A percentile compares a stretch with the other conserved stretches of the same genome.
phyloP scores from a whole-genome alignment of 2,329 filamentous ascomycete species.

The Fusarium transvaalense region DNA sequence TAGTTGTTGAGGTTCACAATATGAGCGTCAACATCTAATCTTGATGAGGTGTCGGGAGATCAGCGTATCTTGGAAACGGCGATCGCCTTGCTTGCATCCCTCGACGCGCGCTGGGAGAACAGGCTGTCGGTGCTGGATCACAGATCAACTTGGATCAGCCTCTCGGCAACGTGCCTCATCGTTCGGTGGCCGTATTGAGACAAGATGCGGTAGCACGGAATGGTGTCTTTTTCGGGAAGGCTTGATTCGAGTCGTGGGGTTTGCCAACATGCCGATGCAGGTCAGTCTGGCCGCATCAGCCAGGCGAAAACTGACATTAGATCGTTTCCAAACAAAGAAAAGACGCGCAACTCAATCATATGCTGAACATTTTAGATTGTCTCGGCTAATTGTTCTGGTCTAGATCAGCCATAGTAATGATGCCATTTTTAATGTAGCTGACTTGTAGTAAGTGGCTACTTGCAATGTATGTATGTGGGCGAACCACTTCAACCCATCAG shows the following conservation, averaged over 20 bases:
- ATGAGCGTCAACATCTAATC: background rate
- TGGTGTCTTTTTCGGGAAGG: conserved; percentile 8
- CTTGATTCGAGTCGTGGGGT: background rate
- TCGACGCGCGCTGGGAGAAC: conserved; percentile 13
- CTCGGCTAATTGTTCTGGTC: conserved; percentile 1
- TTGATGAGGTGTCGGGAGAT: background rate
- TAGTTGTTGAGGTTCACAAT: background rate
- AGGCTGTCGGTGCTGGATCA: conserved; percentile 6
- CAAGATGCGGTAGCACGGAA: conserved; percentile 14
- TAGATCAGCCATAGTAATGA: background rate
- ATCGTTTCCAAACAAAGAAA: conserved; percentile 4
- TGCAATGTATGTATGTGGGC: conserved; percentile 13
- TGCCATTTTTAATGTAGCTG: conserved; percentile 9
- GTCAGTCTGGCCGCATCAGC: conserved; percentile 20
- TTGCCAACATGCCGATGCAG: conserved; percentile 13
- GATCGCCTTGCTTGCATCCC: conserved; percentile 20
- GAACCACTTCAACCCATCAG: conserved; percentile 24
- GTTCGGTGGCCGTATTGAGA: conserved; percentile 24
- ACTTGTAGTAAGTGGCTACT: conserved; percentile 7
- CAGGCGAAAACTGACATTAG: conserved; percentile 9
- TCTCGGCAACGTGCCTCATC: conserved; percentile 25
- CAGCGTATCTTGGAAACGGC: background rate
- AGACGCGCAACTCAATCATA: background rate
- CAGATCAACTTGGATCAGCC: conserved; percentile 11
- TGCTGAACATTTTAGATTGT: background rate